Evolutionary conservation across 108 stramenopile species (phyloP).

Genomic region (Fragilaria crotonensis): DNA sequence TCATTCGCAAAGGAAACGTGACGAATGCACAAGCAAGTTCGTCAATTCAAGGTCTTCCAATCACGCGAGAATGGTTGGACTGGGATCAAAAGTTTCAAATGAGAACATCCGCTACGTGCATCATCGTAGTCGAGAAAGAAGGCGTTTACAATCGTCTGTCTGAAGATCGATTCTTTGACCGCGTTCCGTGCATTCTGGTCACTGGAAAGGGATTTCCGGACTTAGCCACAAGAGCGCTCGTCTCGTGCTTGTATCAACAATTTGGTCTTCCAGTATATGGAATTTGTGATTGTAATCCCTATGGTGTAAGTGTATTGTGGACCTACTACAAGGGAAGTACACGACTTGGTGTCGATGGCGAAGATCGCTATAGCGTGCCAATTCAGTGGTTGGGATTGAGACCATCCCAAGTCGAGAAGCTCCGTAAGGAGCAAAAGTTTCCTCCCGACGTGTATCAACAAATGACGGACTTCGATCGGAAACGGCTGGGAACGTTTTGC

Average conservation of each 20-base stretch:
- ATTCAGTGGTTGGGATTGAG: conserved; percentile 76
- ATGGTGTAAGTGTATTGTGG: conserved; percentile 62
- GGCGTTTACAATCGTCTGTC: conserved; percentile 92
- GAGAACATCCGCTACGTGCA: conserved; percentile 37
- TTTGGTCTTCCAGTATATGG: conserved; percentile 66
- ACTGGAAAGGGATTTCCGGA: conserved; percentile 97
- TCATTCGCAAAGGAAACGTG: conserved; percentile 23
- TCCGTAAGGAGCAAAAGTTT: conserved; percentile 59
- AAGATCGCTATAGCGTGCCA: conserved; percentile 32
- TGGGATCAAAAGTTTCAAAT: neutral
- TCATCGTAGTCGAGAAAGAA: conserved; percentile 96
- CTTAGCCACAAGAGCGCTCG: conserved; percentile 77
- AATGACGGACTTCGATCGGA: conserved; percentile 51
- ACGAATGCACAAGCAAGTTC: conserved; percentile 37
- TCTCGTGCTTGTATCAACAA: conserved; percentile 40
- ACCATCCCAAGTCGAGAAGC: conserved; percentile 38
- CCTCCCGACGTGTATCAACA: conserved; percentile 73
- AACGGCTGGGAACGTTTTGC: conserved; percentile 28
- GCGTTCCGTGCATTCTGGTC: conserved; percentile 88
- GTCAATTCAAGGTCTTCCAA: conserved; percentile 50
- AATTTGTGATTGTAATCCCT: conserved; percentile 80
- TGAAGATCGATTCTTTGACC: conserved; percentile 89
- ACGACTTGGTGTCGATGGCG: conserved; percentile 30
- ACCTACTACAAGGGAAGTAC: conserved; percentile 48
- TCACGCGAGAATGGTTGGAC: conserved; percentile 51